phyloP scores from a whole-genome alignment of 441 rosid genomes.

The Adansonia grandidieri region DNA sequence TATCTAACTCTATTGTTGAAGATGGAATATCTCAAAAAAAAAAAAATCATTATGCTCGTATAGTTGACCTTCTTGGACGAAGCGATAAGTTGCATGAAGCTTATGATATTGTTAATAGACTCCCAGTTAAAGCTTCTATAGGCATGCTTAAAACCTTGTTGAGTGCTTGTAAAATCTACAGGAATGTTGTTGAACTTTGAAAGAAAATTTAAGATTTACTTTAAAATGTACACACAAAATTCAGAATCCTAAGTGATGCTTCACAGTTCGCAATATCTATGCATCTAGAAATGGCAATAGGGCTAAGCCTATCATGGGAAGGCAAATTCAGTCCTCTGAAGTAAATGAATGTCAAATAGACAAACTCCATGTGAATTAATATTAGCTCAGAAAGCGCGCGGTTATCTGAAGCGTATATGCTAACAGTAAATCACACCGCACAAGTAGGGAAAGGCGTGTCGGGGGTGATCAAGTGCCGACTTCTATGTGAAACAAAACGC shows the following conservation, averaged over 20 bases:
- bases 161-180: constrained; percentile 42
- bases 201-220: constrained; percentile 28
- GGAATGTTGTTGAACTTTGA: constrained; percentile 29
- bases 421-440: too few species aligned
- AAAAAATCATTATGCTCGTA: constrained; percentile 58
- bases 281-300: background rate
- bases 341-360: too few species aligned
- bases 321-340: background rate
- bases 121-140: constrained; percentile 40
- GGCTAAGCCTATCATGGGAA: constrained; percentile 20
- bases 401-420: too few species aligned
- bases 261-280: too few species aligned
- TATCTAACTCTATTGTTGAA: constrained; percentile 25
- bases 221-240: constrained; percentile 31
- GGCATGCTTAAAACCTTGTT: constrained; percentile 29
- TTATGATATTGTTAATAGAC: constrained; percentile 29
- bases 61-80: constrained; percentile 53
- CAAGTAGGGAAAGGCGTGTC: background rate
- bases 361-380: too few species aligned
- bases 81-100: constrained; percentile 49
- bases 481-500: background rate
- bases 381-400: too few species aligned
- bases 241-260: constrained; percentile 14
- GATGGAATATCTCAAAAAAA: constrained; percentile 36
- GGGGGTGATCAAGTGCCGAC: background rate